Conservation (phyloP, 2,329 filamentous ascomycete species). For the Exophiala spinifera region DNA sequence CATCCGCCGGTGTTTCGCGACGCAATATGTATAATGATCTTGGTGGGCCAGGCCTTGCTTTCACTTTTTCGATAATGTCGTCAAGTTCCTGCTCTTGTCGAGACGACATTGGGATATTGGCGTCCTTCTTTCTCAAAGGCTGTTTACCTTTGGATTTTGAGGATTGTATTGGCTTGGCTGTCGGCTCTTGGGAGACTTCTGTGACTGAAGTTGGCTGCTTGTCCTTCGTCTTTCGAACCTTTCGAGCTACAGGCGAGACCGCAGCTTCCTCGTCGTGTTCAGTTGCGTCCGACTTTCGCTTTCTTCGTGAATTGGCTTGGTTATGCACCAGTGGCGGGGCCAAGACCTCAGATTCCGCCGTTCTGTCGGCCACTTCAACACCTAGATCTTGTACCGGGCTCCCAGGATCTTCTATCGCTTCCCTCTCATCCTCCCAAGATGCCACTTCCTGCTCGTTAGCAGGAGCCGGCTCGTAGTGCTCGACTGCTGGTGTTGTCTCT, state of each 20-base stretch:
- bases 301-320: constrained; percentile 26
- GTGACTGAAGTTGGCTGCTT: background rate
- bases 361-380: constrained; percentile 24
- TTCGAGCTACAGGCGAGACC: constrained; percentile 27
- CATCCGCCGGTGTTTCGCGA: constrained; percentile 51
- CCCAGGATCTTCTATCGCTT: constrained; percentile 16
- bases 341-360: constrained; percentile 12
- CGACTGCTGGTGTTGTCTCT: background rate
- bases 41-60: constrained; percentile 45
- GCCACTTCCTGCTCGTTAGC: constrained; percentile 27
- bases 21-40: constrained; percentile 51
- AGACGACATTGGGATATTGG: constrained; percentile 32
- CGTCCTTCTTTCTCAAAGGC: constrained; percentile 26
- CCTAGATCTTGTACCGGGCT: constrained; percentile 18
- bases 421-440: background rate
- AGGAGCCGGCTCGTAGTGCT: constrained; percentile 20
- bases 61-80: constrained; percentile 43
- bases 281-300: constrained; percentile 26
- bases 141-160: constrained; percentile 34
- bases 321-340: constrained; percentile 11
- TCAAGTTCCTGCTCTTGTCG: constrained; percentile 39
- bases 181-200: too few relatives aligned
- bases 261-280: constrained; percentile 20
- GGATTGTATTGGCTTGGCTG: constrained; percentile 33
- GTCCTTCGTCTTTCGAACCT: constrained; percentile 18